Conservation (phyloP, 2,329 filamentous ascomycete genomes). For the Chlorencoelia australis region DNA sequence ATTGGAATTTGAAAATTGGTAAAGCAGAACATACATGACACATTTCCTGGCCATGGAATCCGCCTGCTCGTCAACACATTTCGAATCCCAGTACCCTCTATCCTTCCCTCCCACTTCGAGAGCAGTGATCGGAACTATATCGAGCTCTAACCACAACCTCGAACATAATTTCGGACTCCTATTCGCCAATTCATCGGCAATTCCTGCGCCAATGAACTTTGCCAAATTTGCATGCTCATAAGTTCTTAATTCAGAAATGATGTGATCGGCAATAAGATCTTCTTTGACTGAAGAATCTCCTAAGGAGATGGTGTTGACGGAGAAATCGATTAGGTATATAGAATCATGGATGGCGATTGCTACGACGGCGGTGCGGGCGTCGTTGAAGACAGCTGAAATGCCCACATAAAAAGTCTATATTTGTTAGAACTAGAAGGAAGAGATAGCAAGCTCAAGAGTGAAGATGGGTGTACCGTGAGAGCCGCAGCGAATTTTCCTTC, state of each 20-base stretch:
- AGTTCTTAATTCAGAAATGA: conserved; percentile 43
- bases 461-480: conserved; percentile 11
- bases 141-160: conserved; percentile 64
- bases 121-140: conserved; percentile 57
- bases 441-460: background rate
- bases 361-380: conserved; percentile 43
- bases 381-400: conserved; percentile 44
- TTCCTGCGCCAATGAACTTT: conserved; percentile 69
- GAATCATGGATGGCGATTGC: conserved; percentile 64
- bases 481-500: conserved; percentile 17
- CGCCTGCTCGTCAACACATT: conserved; percentile 68
- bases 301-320: conserved; percentile 46
- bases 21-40: conserved; percentile 45
- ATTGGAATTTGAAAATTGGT: background rate
- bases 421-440: background rate
- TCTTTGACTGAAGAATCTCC: conserved; percentile 30
- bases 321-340: conserved; percentile 65
- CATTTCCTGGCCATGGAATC: conserved; percentile 75
- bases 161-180: conserved; percentile 58
- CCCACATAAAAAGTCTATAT: conserved; percentile 49
- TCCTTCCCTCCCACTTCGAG: conserved; percentile 28
- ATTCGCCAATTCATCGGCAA: no score
- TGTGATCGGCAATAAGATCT: conserved; percentile 46
- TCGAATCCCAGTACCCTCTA: conserved; percentile 37
- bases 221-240: conserved; percentile 57